Conservation (phyloP, 495 filamentous ascomycete genomes). For the Tuber calosporum region DNA sequence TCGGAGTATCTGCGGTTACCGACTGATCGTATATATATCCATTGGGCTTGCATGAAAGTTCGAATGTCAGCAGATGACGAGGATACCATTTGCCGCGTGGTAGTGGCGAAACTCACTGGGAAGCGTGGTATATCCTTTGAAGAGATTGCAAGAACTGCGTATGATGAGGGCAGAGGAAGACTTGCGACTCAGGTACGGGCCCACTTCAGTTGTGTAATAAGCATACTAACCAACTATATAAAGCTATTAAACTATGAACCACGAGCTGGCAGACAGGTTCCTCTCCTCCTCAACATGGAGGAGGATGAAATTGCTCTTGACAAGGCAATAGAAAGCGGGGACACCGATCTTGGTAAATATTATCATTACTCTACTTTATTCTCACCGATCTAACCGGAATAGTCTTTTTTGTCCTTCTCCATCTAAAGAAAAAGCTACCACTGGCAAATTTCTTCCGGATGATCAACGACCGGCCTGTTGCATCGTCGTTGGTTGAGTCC, state of each 20-base stretch:
- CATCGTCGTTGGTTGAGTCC: constrained; percentile 82
- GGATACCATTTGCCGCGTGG: constrained; percentile 74
- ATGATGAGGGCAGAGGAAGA: constrained; percentile 81
- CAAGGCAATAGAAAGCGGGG: constrained; percentile 92
- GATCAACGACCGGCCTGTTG: constrained; percentile 77
- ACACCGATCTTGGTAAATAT: constrained; percentile 62
- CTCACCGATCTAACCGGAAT: neutral
- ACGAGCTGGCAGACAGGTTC: constrained; percentile 88
- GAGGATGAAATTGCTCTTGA: constrained; percentile 93
- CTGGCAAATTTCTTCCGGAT: constrained; percentile 87
- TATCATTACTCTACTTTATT: neutral
- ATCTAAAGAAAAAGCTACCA: constrained; percentile 83
- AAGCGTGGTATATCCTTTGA: constrained; percentile 93
- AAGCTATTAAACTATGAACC: constrained; percentile 81
- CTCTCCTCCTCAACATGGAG: constrained; percentile 88
- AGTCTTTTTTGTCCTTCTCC: constrained; percentile 78
- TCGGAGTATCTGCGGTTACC: constrained; percentile 81
- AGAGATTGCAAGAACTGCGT: constrained; percentile 84
- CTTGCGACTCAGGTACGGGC: constrained; percentile 61
- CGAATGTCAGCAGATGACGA: constrained; percentile 76
- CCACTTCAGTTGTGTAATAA: neutral
- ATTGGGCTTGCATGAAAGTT: constrained; percentile 95
- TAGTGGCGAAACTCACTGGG: constrained; percentile 76
- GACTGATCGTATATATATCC: constrained; percentile 83
- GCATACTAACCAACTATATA: neutral